Percentiles rank a stretch among this genome's conserved stretches.
Evolutionary conservation across 306 rosid species (phyloP).

Genomic region (Glycine tomentella): DNA sequence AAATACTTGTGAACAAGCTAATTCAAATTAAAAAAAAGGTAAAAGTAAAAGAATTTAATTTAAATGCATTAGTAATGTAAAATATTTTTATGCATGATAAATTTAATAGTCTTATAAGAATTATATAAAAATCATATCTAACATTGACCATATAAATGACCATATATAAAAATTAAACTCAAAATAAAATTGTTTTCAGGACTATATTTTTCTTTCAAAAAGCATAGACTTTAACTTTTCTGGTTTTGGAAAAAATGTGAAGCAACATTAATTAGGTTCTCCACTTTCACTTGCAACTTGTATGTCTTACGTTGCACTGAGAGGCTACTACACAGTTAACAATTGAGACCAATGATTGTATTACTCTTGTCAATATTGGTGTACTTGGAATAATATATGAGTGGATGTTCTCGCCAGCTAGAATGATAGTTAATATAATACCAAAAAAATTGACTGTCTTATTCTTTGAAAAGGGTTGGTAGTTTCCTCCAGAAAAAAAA

Average conservation of each 20-base stretch:
- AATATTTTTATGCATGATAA: too few relatives aligned
- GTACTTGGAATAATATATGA: conserved; percentile 6
- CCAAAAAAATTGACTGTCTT: conserved; percentile 38
- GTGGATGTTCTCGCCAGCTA: conserved; percentile 49
- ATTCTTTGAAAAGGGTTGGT: conserved; percentile 54
- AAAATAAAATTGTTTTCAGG: neutral
- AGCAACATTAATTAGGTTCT: conserved; percentile 26
- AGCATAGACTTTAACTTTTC: neutral
- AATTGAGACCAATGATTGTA: conserved; percentile 6
- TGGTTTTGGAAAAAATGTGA: neutral
- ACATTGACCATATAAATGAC: too few relatives aligned
- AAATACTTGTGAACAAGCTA: neutral
- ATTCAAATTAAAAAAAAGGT: too few relatives aligned
- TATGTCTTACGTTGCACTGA: conserved; percentile 14
- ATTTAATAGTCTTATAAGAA: too few relatives aligned
- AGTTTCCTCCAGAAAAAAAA: conserved; percentile 43
- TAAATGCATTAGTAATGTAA: neutral
- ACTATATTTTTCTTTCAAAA: neutral
- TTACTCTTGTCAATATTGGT: neutral
- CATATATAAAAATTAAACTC: neutral
- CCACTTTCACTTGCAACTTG: conserved; percentile 31
- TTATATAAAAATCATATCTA: too few relatives aligned
- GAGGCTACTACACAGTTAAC: conserved; percentile 25
- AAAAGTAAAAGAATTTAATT: neutral
- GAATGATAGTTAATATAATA: conserved; percentile 54